Evolutionary conservation across 805 yeast genomes (phyloP).

Genomic region (Barnettozyma botsteinii): DNA sequence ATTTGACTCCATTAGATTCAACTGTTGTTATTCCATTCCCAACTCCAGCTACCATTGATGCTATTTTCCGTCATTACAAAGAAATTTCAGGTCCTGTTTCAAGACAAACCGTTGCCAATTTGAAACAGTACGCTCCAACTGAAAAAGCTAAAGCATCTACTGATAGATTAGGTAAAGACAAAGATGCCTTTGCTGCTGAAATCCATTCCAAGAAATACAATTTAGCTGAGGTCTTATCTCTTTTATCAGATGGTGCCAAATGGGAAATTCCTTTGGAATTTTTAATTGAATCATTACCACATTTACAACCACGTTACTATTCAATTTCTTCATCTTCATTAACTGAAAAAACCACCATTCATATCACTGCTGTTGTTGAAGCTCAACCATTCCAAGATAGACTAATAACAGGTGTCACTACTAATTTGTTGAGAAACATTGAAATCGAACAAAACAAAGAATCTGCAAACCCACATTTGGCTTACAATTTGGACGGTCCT

Average conservation of each 20-base stretch:
- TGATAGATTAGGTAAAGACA: slow-evolving; percentile 54
- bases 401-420: slow-evolving; percentile 68
- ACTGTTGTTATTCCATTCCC: slow-evolving; percentile 62
- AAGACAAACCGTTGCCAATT: slow-evolving; percentile 69
- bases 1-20: slow-evolving; percentile 63
- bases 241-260: slow-evolving; percentile 53
- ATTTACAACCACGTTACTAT: slow-evolving; percentile 89
- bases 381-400: slow-evolving; percentile 24
- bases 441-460: slow-evolving; percentile 52
- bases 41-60: slow-evolving; percentile 82
- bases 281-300: slow-evolving; percentile 72
- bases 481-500: slow-evolving; percentile 82
- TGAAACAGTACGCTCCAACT: slow-evolving; percentile 79
- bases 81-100: slow-evolving; percentile 93
- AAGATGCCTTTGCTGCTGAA: slow-evolving; percentile 57
- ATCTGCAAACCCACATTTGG: slow-evolving; percentile 38
- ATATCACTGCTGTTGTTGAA: slow-evolving; percentile 92
- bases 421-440: slow-evolving; percentile 76
- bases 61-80: slow-evolving; percentile 77
- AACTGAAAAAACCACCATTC: slow-evolving; percentile 67
- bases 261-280: slow-evolving; percentile 89
- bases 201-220: slow-evolving; percentile 60
- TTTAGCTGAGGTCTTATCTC: slow-evolving; percentile 66
- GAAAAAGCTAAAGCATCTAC: slow-evolving; percentile 40
- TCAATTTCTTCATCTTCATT: slow-evolving; percentile 89